A percentile compares a stretch with the other conserved stretches of the same genome.
Conservation (phyloP, 2,329 filamentous ascomycete genomes). For the Fusarium beomiforme region DNA sequence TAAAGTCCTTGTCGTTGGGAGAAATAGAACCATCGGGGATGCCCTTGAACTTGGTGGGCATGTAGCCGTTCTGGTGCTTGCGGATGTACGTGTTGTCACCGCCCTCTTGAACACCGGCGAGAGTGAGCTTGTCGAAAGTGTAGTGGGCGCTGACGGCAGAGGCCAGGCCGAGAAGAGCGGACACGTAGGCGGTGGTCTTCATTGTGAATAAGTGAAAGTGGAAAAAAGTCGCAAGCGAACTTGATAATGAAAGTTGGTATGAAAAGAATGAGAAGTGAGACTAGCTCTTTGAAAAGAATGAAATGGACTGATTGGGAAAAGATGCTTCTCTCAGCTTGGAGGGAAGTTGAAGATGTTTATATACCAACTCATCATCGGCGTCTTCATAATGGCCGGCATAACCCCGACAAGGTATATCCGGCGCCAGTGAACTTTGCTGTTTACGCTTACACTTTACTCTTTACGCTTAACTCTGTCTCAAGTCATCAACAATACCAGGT, state of each 20-base stretch:
- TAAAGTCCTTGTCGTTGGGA: conserved; percentile 17
- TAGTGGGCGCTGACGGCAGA: conserved; percentile 18
- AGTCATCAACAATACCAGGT: neutral
- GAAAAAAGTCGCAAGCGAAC: conserved; percentile 7
- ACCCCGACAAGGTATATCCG: neutral
- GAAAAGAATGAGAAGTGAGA: conserved; percentile 19
- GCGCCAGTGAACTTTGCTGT: neutral
- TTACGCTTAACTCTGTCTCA: neutral
- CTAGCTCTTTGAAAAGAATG: conserved; percentile 24
- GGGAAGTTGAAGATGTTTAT: neutral
- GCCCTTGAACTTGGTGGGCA: conserved; percentile 20
- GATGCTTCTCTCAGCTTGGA: neutral
- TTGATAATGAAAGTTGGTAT: conserved; percentile 3
- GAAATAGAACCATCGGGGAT: conserved; percentile 9
- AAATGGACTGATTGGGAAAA: conserved; percentile 15
- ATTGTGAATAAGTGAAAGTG: conserved; percentile 2
- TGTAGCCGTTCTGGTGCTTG: conserved; percentile 19
- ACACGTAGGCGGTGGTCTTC: conserved; percentile 17
- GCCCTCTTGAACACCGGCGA: neutral
- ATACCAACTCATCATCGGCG: neutral
- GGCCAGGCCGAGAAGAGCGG: conserved; percentile 11
- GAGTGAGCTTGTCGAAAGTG: conserved; percentile 21
- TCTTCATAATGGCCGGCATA: neutral
- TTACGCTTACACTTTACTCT: neutral
- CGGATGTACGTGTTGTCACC: conserved; percentile 16